Evolutionary conservation across 2,329 filamentous ascomycete genomes (phyloP), one percentile per base, ranked within the genome.

Genomic region (Chaetomium sp.): DNA sequence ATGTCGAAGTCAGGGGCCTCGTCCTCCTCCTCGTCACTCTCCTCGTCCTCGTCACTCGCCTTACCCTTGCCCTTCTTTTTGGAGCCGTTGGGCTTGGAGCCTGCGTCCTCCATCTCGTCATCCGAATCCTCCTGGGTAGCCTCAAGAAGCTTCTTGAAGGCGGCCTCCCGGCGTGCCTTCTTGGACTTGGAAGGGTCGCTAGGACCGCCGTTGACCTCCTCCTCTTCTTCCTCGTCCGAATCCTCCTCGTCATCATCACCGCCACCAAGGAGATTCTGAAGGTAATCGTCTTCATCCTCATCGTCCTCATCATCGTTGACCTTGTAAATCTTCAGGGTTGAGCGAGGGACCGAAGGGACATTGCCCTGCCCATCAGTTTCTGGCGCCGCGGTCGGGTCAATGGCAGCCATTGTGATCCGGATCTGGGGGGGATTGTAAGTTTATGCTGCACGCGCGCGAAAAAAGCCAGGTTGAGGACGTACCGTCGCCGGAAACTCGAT

Each of bases 371-470:
- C 78, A 64, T 86, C 84, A 57, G 79, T 78, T 71, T 89, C 81
- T 38, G 85, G 80, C 65, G 84, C 79, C 66, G 88, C 88, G 67
- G 84, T 90, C 56, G 94, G 94, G 71, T 99, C 92, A 71, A 99
- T 87, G 63, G 94, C 94, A 67, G 95, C 94, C 94, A 99, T 99
- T 68, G 91, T 97, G 69, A 99, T 90, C 71, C 90, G 90, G 77
- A 96, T 95, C 91, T 96, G 67, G 34, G 42, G 53, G 37, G 1
- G 49, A 49, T 51, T 62, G 60, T 74, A 61, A 72, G 19, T 27
- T 27, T 27, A 27, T 3, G 19, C 19, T 27, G 70, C 59, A 60
- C 35, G 19, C 32, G 11, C 42, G 41, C 6, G 11, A 19, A 37
- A 6, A 14, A n/a, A 32, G 14, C 1, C 14, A 9, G 14, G 48